These are phyloP conservation scores for Lactarius trivialis DNA, from an alignment of 768 basidiomycete species.

Conservation along the genomic window DNA sequence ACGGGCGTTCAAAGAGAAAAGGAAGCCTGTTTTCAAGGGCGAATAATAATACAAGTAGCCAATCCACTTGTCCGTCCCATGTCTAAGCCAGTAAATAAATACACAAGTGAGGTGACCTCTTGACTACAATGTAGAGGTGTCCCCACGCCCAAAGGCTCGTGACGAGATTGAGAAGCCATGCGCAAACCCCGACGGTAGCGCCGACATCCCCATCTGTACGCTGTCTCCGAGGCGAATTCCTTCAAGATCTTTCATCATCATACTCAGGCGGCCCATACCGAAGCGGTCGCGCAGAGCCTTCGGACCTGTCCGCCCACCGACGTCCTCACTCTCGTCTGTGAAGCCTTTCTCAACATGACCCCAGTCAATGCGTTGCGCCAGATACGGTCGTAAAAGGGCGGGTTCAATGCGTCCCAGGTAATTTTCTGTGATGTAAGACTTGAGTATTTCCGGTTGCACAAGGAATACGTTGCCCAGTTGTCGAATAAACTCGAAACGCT, in stretches of 20 bases:
- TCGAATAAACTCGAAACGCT: conserved; percentile 96
- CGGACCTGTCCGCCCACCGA: conserved; percentile 37
- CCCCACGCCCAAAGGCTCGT: conserved; percentile 36
- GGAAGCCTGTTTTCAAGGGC: conserved; percentile 72
- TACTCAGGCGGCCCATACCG: conserved; percentile 64
- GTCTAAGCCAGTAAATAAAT: not conserved
- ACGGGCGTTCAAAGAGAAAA: conserved; percentile 79
- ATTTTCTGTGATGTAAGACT: conserved; percentile 90
- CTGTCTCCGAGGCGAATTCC: conserved; percentile 54
- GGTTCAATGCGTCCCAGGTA: conserved; percentile 91
- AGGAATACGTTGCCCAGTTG: conserved; percentile 97
- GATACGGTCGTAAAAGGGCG: conserved; percentile 80
- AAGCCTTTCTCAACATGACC: conserved; percentile 77
- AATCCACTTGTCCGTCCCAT: not conserved
- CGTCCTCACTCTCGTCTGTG: conserved; percentile 38
- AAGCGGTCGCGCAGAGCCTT: conserved; percentile 53
- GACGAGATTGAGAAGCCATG: conserved; percentile 46
- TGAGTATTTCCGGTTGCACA: conserved; percentile 90
- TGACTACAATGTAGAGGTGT: conserved; percentile 2
- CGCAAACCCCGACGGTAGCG: conserved; percentile 46
- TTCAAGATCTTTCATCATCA: conserved; percentile 87
- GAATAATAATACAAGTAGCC: conserved; percentile 40
- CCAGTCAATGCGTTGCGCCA: conserved; percentile 89
- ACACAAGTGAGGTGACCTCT: not conserved
- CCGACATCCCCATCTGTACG: conserved; percentile 46